Evolutionary conservation across 371 early-diverging fungal genomes (phyloP), one percentile per base, ranked within the genome.

Genomic region (Cokeromyces recurvatus): DNA sequence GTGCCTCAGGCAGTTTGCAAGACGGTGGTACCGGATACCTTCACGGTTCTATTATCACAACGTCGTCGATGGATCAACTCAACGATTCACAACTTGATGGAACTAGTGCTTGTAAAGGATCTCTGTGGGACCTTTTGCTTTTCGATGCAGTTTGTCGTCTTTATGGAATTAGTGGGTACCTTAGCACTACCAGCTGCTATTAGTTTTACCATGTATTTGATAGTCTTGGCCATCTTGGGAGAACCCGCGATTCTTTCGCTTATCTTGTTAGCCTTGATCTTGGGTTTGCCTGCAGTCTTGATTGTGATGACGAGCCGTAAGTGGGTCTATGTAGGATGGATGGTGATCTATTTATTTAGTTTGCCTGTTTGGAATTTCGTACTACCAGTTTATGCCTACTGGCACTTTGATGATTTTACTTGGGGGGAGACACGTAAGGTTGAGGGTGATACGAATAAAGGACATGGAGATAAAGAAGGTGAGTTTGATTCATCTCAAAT

Each of bases 351-450:
- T 51, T 71, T 98, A 19, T 43, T 92, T 42, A 91, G 92, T 27
- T 64, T 96, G 20, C 99, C 99, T 1, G 82, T 99, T n/a, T 98
- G 97, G 95, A 92, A 96, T 59, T 89, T 97, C 53, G 79, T 93
- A 45, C 76, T 99, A 22, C 99, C 99, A 0, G 66, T 91, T 0
- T 99, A 99, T 68, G 90, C 97, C 3, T 95, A 90, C 75, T 99
- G 99, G 99, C 95, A 97, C 67, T 96, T 99, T 75, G 99, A 99
- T 67, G 98, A 99, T 68, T 98, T 99, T 58, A 86, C 92, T 3
- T 99, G 99, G 97, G 97, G 97, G 21, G 90, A 93, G 59, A 96
- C 97, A 4, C 80, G 94, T 42, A 88, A 90, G 61, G 89, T 94
- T 1, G 87, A 82, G 27, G 91, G 95, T 27, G 80, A 62, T 39